A percentile compares a stretch with the other conserved stretches of the same genome.
Conservation (phyloP, 345 rosid species). For the Sonneratia alba region DNA sequence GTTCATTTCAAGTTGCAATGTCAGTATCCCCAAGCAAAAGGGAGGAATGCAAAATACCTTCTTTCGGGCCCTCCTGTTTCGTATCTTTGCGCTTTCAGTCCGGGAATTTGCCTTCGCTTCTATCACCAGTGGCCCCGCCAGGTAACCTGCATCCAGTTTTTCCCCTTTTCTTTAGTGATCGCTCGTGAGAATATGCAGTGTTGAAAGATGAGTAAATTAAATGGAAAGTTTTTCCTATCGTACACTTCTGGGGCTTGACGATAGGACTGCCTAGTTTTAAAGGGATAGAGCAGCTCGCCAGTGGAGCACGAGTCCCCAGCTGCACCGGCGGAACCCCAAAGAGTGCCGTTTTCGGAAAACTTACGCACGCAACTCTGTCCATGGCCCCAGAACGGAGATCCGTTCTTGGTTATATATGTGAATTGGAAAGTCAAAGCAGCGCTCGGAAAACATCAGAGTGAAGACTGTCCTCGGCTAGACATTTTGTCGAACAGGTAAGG, state of each 20-base stretch:
- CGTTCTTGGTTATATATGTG: no score
- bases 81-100: conserved; percentile 57
- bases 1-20: not conserved
- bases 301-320: not conserved
- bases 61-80: conserved; percentile 51
- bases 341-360: not conserved
- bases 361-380: not conserved
- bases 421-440: not conserved
- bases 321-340: not conserved
- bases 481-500: conserved; percentile 21
- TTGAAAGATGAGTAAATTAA: not conserved
- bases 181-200: not conserved
- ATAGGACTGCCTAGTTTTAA: not conserved
- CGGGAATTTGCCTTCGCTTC: conserved; percentile 42
- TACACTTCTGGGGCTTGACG: not conserved
- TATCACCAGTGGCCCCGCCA: conserved; percentile 26
- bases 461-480: conserved; percentile 8
- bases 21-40: not conserved
- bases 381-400: not conserved
- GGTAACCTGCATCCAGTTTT: conserved; percentile 14
- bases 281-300: not conserved
- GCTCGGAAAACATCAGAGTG: not conserved
- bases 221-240: not conserved
- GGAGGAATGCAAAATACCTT: conserved; percentile 36
- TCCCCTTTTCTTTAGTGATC: conserved; percentile 1